These are phyloP conservation scores for Apium graveolens DNA, from an alignment of 129 eudicot genomes.

Conservation along the genomic window DNA sequence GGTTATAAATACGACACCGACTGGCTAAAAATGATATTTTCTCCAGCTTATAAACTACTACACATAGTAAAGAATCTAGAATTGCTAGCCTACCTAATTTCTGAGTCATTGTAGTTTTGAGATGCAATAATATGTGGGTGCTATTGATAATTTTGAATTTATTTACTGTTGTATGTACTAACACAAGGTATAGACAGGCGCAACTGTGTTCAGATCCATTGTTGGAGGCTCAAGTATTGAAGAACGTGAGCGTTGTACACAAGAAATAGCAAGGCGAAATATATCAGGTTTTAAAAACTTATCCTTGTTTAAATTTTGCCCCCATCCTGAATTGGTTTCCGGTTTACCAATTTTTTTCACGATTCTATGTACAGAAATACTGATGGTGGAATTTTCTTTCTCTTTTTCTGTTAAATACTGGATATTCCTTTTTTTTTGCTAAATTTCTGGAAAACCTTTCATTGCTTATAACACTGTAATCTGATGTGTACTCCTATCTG, in stretches of 20 bases:
- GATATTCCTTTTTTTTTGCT: background rate
- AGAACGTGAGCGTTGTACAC: constrained; percentile 59
- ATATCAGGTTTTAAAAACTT: constrained; percentile 41
- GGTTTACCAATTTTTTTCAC: too few relatives aligned
- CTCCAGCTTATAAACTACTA: too few relatives aligned
- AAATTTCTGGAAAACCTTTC: background rate
- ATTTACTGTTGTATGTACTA: background rate
- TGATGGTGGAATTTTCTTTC: background rate
- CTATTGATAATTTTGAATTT: background rate
- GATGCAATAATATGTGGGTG: background rate
- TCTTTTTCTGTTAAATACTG: background rate
- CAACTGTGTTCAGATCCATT: constrained; percentile 70
- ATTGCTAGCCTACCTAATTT: background rate
- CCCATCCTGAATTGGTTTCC: background rate
- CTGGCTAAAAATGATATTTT: too few relatives aligned
- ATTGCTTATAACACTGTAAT: background rate
- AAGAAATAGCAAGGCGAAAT: constrained; percentile 61
- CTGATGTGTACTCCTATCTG: background rate
- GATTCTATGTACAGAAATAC: too few relatives aligned
- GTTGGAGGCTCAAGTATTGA: constrained; percentile 71
- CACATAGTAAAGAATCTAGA: background rate
- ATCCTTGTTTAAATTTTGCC: background rate
- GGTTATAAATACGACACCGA: too few relatives aligned
- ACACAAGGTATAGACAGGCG: constrained; percentile 40
- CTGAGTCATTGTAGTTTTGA: background rate